phyloP scores from a whole-genome alignment of 768 basidiomycete species.

The Lactarius indigo region DNA sequence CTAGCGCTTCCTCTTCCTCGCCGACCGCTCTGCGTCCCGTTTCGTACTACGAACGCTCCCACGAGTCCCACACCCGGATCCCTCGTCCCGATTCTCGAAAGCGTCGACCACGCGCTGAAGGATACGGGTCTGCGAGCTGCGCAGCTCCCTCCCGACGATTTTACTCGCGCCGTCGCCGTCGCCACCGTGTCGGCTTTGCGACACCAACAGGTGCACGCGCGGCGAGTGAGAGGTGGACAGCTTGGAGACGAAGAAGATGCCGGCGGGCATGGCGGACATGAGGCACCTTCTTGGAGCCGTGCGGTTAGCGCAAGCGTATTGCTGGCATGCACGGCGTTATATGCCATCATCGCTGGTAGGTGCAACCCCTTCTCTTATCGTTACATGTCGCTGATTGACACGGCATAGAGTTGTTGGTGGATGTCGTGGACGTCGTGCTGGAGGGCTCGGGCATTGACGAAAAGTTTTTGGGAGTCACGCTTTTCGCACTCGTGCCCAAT shows the following conservation, averaged over 20 bases:
- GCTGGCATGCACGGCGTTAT: constrained; percentile 84
- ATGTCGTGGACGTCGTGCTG: constrained; percentile 92
- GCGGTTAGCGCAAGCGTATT: constrained; percentile 86
- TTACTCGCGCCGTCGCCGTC: constrained; percentile 89
- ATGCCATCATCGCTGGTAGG: constrained; percentile 93
- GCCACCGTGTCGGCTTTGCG: constrained; percentile 89
- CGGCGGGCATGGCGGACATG: constrained; percentile 77
- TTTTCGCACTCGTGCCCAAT: constrained; percentile 97
- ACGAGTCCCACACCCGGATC: constrained; percentile 34
- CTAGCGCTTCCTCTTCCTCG: background rate
- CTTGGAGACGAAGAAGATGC: constrained; percentile 43
- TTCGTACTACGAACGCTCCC: constrained; percentile 48
- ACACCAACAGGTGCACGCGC: constrained; percentile 62
- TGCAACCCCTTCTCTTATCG: constrained; percentile 16
- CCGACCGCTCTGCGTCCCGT: constrained; percentile 37
- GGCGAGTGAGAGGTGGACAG: constrained; percentile 44
- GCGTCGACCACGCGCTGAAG: constrained; percentile 74
- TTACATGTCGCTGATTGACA: background rate
- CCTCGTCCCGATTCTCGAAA: constrained; percentile 68
- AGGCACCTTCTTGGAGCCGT: constrained; percentile 95
- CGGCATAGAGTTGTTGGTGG: constrained; percentile 77
- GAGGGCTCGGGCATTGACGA: constrained; percentile 91
- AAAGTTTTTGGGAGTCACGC: constrained; percentile 93
- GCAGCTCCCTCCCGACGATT: constrained; percentile 77
- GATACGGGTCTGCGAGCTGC: constrained; percentile 46